Conservation (phyloP, 176 grass and related monocot species). For the Cenchrus americanus region DNA sequence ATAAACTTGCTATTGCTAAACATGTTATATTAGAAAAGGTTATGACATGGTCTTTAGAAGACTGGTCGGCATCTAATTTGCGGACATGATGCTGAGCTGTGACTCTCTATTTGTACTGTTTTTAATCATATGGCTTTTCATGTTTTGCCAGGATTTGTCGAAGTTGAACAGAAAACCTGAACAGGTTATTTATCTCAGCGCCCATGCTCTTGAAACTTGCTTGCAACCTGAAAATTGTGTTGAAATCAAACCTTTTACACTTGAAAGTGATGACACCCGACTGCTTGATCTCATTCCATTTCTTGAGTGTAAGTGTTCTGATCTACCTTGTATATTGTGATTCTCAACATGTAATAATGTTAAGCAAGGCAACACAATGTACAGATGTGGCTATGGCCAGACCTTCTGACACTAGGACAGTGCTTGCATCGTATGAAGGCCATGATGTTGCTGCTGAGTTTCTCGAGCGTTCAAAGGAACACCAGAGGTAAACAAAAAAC, state of each 20-base stretch:
- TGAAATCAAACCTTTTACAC: constrained; percentile 76
- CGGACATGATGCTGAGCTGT: not conserved
- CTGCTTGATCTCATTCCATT: constrained; percentile 97
- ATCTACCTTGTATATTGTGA: constrained; percentile 11
- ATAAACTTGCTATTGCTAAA: constrained; percentile 12
- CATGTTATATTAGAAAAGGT: not conserved
- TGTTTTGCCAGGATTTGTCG: constrained; percentile 74
- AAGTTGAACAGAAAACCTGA: constrained; percentile 93
- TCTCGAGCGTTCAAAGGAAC: constrained; percentile 76
- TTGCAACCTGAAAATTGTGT: constrained; percentile 81
- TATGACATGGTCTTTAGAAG: not conserved
- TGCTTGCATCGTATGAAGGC: constrained; percentile 83
- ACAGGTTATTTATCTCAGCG: constrained; percentile 73
- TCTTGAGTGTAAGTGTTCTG: constrained; percentile 83
- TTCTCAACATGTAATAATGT: constrained; percentile 1
- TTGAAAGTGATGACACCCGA: constrained; percentile 77
- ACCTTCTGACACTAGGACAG: constrained; percentile 73
- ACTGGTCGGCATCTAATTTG: not conserved
- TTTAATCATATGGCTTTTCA: constrained; percentile 15
- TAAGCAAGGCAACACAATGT: constrained; percentile 30
- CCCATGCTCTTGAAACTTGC: constrained; percentile 73
- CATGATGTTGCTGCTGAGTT: constrained; percentile 79
- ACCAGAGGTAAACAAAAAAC: constrained; percentile 59
- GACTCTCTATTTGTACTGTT: not conserved
- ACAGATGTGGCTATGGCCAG: constrained; percentile 72